Conservation (phyloP, 176 grass and related monocot genomes). For the Eleusine coracana region DNA sequence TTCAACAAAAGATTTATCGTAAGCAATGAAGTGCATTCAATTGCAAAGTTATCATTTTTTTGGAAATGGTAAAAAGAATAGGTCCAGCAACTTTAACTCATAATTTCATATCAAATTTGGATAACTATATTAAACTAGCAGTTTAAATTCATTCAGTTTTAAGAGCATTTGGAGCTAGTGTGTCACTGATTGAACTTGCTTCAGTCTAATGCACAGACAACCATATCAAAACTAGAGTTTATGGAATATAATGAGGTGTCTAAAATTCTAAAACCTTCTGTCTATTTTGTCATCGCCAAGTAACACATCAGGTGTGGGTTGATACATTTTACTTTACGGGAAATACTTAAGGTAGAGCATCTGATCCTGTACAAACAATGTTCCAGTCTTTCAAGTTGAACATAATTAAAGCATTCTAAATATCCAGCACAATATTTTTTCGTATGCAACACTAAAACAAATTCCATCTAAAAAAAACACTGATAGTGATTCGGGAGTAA, state of each 20-base stretch:
- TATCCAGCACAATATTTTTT: too few species aligned
- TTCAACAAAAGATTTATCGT: background rate
- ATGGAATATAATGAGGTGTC: background rate
- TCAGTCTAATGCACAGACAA: background rate
- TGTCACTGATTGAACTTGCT: constrained; percentile 6
- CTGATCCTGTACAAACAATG: background rate
- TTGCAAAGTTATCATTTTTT: background rate
- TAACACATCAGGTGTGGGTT: background rate
- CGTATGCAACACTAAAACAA: too few species aligned
- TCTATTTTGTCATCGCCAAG: background rate
- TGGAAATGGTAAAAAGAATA: background rate
- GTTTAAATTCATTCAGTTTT: background rate
- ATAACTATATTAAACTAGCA: background rate
- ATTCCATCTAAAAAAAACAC: too few species aligned
- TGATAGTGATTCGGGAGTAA: too few species aligned
- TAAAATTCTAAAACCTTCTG: background rate
- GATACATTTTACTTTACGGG: background rate
- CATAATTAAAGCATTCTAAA: too few species aligned
- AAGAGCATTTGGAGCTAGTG: background rate
- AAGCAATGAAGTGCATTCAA: background rate
- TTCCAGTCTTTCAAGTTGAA: background rate
- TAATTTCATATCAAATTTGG: background rate
- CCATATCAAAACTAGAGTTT: background rate
- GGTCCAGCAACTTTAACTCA: background rate
- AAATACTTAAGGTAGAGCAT: background rate